Evolutionary conservation across 2,329 filamentous ascomycete species (phyloP).

Genomic region (Thielaviopsis ethacetica): DNA sequence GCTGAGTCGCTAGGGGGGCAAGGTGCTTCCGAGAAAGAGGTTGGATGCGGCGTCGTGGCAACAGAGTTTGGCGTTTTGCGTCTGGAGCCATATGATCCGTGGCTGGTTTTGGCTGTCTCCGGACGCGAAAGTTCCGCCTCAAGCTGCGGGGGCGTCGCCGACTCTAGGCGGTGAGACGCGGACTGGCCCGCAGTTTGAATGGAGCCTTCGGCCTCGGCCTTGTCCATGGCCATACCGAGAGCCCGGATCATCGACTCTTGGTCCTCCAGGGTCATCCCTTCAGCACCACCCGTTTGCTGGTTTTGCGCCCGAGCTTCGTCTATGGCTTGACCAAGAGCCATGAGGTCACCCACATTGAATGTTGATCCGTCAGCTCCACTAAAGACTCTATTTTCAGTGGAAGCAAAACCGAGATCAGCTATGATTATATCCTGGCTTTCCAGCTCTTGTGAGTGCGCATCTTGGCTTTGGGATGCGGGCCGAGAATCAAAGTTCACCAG

Average conservation of each 20-base stretch:
- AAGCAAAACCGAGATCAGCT: background rate
- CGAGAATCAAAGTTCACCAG: background rate
- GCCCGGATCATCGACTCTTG: background rate
- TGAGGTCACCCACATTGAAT: background rate
- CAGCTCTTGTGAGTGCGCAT: background rate
- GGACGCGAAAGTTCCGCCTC: background rate
- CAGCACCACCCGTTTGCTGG: too few relatives aligned
- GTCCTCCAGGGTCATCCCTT: background rate
- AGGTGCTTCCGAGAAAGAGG: constrained; percentile 24
- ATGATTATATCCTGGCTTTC: background rate
- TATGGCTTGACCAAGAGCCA: background rate
- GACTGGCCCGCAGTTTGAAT: background rate
- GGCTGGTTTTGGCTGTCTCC: background rate
- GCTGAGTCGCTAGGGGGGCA: constrained; percentile 28
- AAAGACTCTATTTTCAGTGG: background rate
- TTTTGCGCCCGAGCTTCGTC: background rate
- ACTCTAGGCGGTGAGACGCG: background rate
- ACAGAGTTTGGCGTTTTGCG: background rate
- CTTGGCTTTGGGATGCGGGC: background rate
- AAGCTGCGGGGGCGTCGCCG: background rate
- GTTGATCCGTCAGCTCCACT: background rate
- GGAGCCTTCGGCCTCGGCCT: background rate
- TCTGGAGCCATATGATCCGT: constrained; percentile 1
- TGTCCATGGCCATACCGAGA: background rate
- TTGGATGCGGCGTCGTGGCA: constrained; percentile 24